Conservation (phyloP, 106 monocot genomes). For the Dactylorhiza incarnata region DNA sequence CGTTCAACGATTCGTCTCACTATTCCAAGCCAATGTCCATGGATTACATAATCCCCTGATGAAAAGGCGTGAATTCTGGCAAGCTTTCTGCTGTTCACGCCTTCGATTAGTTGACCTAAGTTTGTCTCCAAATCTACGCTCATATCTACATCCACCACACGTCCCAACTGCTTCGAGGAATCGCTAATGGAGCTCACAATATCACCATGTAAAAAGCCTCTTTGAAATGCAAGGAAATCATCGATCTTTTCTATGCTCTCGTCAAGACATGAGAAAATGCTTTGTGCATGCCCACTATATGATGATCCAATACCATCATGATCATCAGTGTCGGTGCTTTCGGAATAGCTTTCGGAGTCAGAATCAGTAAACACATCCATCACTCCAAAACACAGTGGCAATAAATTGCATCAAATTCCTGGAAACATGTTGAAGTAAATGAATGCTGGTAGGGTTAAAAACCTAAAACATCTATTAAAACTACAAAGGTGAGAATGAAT, state of each 20-base stretch:
- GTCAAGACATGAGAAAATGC: slow-evolving; percentile 69
- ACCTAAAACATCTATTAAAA: background rate
- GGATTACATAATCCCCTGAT: slow-evolving; percentile 60
- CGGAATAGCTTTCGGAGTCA: slow-evolving; percentile 59
- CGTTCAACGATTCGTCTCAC: slow-evolving; percentile 42
- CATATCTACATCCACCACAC: slow-evolving; percentile 64
- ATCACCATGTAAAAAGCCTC: slow-evolving; percentile 75
- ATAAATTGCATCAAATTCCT: background rate
- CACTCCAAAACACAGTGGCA: background rate
- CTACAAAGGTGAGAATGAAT: no score
- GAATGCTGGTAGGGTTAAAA: background rate
- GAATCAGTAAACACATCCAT: slow-evolving; percentile 64
- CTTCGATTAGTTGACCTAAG: slow-evolving; percentile 51
- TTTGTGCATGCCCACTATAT: slow-evolving; percentile 62
- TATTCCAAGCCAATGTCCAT: slow-evolving; percentile 76
- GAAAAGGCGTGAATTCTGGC: slow-evolving; percentile 46
- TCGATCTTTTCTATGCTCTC: slow-evolving; percentile 76
- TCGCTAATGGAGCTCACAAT: slow-evolving; percentile 51
- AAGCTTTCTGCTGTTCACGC: slow-evolving; percentile 61
- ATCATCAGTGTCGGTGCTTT: slow-evolving; percentile 66
- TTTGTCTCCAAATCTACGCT: slow-evolving; percentile 57
- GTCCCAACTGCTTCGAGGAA: slow-evolving; percentile 69
- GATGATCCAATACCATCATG: slow-evolving; percentile 50
- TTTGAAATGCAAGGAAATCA: slow-evolving; percentile 71
- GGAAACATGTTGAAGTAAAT: background rate